A percentile compares a stretch with the other conserved stretches of the same genome.
phyloP scores from a whole-genome alignment of 768 basidiomycete species.

The Hydnum rufescens region DNA sequence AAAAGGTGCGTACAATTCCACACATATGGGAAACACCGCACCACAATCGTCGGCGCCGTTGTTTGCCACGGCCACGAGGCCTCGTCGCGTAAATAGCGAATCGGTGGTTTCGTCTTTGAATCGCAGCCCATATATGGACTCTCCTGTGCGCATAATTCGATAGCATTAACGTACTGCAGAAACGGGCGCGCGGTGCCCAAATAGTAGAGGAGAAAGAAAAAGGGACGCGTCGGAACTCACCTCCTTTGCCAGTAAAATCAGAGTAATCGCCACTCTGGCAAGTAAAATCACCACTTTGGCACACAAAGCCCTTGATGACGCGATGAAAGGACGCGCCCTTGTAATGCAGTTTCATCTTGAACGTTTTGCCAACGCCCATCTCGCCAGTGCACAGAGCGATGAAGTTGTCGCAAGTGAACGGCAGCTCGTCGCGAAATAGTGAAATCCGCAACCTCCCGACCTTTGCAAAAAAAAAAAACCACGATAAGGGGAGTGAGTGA shows the following conservation, averaged over 20 bases:
- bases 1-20: background rate
- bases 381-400: conserved; percentile 16
- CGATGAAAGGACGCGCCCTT: conserved; percentile 27
- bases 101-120: conserved; percentile 65
- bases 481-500: background rate
- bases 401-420: conserved; percentile 68
- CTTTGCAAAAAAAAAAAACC: background rate
- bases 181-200: conserved; percentile 9
- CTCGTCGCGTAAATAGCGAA: conserved; percentile 8
- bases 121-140: conserved; percentile 86
- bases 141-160: background rate
- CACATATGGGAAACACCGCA: background rate
- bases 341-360: conserved; percentile 20
- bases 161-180: background rate
- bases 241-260: background rate
- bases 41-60: background rate
- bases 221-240: conserved; percentile 2
- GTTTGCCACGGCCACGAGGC: conserved; percentile 9
- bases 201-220: conserved; percentile 6
- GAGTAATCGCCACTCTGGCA: conserved; percentile 31
- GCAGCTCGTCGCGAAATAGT: conserved; percentile 28
- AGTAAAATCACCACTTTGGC: conserved; percentile 80
- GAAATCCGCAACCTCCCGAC: background rate
- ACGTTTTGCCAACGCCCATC: conserved; percentile 4
- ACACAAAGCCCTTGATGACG: conserved; percentile 76